A percentile compares a stretch with the other conserved stretches of the same genome.
Evolutionary conservation across 2,329 filamentous ascomycete species (phyloP).

Genomic region (Nothomitra cinnamomea): DNA sequence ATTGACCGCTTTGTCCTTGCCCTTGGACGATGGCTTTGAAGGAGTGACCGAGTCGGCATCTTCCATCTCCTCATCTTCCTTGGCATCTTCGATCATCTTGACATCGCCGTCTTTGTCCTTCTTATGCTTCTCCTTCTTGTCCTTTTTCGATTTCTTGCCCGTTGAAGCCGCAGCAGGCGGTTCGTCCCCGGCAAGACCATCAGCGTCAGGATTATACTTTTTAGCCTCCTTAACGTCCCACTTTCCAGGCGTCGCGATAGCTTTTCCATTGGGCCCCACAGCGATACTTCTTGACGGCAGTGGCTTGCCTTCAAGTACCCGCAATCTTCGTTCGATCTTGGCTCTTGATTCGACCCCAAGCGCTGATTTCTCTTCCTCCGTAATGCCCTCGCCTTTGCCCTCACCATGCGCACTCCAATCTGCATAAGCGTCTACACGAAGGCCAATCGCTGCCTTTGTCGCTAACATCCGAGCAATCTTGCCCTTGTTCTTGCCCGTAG

Average conservation of each 20-base stretch:
- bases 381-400: constrained; percentile 43
- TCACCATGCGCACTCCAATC: constrained; percentile 56
- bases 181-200: constrained; percentile 59
- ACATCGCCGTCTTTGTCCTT: constrained; percentile 26
- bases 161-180: constrained; percentile 34
- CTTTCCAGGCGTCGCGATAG: constrained; percentile 47
- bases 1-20: constrained; percentile 9
- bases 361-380: constrained; percentile 77
- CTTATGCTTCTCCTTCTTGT: constrained; percentile 27
- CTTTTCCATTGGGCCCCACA: constrained; percentile 56
- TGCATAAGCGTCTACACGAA: constrained; percentile 78
- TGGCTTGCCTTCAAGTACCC: constrained; percentile 78
- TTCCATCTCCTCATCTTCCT: constrained; percentile 11
- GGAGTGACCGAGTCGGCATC: not conserved
- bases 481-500: constrained; percentile 95
- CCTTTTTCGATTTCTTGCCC: constrained; percentile 30
- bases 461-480: constrained; percentile 96
- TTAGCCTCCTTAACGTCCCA: constrained; percentile 84
- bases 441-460: constrained; percentile 80
- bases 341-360: constrained; percentile 57
- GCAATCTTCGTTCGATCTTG: constrained; percentile 59
- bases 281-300: constrained; percentile 58
- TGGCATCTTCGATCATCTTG: constrained; percentile 32
- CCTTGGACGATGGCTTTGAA: not conserved
- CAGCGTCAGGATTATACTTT: constrained; percentile 89